Percentiles rank a stretch among this genome's conserved stretches.
These are phyloP conservation scores for Geum urbanum DNA, from an alignment of 306 rosid species.

Conservation along the genomic window DNA sequence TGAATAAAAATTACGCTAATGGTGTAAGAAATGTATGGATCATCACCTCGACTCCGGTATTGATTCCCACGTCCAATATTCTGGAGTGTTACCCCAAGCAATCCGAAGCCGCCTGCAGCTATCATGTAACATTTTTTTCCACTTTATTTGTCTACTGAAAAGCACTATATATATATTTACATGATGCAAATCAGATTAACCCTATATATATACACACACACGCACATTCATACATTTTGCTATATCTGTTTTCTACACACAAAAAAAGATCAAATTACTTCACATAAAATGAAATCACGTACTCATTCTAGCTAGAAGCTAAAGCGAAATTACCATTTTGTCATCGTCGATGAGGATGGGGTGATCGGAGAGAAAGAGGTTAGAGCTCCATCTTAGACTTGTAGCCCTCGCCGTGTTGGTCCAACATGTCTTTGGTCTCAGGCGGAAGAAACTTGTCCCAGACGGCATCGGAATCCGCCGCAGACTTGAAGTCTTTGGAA, in stretches of 20 bases:
- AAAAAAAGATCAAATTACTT: too few species aligned
- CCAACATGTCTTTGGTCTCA: constrained; percentile 8
- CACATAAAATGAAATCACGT: too few species aligned
- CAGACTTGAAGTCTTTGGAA: constrained; percentile 51
- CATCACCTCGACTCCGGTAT: constrained; percentile 38
- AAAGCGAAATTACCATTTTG: constrained; percentile 35
- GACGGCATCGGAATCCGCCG: constrained; percentile 59
- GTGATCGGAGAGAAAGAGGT: constrained; percentile 34
- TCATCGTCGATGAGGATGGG: constrained; percentile 57
- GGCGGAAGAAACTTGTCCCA: constrained; percentile 69
- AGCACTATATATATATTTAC: constrained; percentile 32
- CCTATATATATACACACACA: too few species aligned
- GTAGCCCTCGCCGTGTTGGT: too few species aligned
- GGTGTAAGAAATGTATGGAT: not conserved
- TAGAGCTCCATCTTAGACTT: constrained; percentile 41
- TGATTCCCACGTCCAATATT: constrained; percentile 53
- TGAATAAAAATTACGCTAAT: not conserved
- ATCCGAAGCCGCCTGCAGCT: constrained; percentile 45
- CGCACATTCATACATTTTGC: too few species aligned
- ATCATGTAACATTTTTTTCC: constrained; percentile 73
- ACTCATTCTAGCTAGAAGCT: too few species aligned
- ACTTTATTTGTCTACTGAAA: constrained; percentile 43
- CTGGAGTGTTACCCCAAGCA: constrained; percentile 49
- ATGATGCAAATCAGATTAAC: too few species aligned
- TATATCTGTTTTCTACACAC: too few species aligned